Evolutionary conservation across 768 basidiomycete genomes (phyloP), one percentile per base, ranked within the genome.

Genomic region (Tricholoma flavovirens): DNA sequence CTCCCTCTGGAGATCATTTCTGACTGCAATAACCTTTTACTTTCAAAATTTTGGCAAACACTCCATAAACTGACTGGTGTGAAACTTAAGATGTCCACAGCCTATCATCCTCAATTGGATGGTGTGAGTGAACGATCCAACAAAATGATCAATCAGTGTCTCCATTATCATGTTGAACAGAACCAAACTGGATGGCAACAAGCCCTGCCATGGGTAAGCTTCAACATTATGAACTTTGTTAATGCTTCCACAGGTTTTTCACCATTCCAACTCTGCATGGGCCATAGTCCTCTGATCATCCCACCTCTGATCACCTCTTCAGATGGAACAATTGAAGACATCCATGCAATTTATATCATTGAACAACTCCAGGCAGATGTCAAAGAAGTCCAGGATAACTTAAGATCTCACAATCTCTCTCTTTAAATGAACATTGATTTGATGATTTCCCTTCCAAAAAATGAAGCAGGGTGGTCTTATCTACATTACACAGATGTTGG

Each of bases 81-180:
- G 4, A 64, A 69, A 17, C 38, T 71, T 0, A 62, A 64, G 8
- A 64, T 75, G 60, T 74, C 71, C 0, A 66, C 69, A 0, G 57
- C 71, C 0, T 75, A 63, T 29, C 73, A 75, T 24, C 73, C 72
- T 0, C 58, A 76, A 40, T 73, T 67, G 0, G 70, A 75, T 53
- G 71, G 74, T 1, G 22, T 61, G 0, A 70, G 65, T 29, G 67
- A 75, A 61, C 53, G 60, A 0, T 62, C 64, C 0, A 71, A 73
- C 58, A 64, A 63, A 32, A 67, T 64, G 1, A 35, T 71, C 2
- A 62, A 63, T 56, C 42, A 58, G 64, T 40, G 66, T 73, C n/a
- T n/a, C n/a, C n/a, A n/a, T n/a, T n/a, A n/a, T n/a, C n/a, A n/a
- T n/a, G n/a, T n/a, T n/a, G n/a, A 60, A 0, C 51, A 61, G 1